These are phyloP conservation scores for Crataegus laevigata DNA, from an alignment of 306 rosid species.

Conservation along the genomic window DNA sequence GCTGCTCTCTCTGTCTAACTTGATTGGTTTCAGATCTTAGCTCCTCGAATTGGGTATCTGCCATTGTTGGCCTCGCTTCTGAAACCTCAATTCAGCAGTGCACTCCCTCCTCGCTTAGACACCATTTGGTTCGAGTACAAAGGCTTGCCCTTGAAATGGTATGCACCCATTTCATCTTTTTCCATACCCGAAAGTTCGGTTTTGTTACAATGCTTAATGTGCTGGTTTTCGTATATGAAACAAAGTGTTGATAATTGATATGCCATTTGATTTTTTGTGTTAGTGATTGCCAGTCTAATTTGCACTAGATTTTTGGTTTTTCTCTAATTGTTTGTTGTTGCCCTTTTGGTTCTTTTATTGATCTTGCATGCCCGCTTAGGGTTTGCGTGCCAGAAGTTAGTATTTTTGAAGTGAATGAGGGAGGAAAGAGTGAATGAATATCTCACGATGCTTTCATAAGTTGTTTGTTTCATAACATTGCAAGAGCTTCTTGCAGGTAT, in stretches of 20 bases:
- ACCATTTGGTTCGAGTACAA: conserved; percentile 91
- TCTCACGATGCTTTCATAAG: neutral
- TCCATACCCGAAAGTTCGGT: neutral
- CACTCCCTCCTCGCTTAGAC: conserved; percentile 87
- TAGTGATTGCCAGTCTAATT: neutral
- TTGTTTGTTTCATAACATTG: neutral
- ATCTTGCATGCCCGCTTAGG: neutral
- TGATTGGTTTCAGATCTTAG: conserved; percentile 51
- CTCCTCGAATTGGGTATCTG: conserved; percentile 83
- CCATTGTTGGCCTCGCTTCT: conserved; percentile 70
- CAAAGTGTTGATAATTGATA: neutral
- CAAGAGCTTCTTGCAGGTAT: conserved; percentile 39
- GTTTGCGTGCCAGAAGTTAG: neutral
- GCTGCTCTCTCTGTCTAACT: neutral
- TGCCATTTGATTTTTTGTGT: neutral
- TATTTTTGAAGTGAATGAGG: neutral
- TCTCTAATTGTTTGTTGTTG: neutral
- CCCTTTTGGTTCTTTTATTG: neutral
- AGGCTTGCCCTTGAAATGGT: conserved; percentile 93
- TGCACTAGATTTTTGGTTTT: neutral
- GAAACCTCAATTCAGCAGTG: conserved; percentile 65
- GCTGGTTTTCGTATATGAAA: neutral
- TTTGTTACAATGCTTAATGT: neutral
- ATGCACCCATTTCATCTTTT: neutral
- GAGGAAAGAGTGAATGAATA: neutral